A percentile compares a stretch with the other conserved stretches of the same genome.
phyloP scores from a whole-genome alignment of 768 basidiomycete species.

The Pleurotus giganteus region DNA sequence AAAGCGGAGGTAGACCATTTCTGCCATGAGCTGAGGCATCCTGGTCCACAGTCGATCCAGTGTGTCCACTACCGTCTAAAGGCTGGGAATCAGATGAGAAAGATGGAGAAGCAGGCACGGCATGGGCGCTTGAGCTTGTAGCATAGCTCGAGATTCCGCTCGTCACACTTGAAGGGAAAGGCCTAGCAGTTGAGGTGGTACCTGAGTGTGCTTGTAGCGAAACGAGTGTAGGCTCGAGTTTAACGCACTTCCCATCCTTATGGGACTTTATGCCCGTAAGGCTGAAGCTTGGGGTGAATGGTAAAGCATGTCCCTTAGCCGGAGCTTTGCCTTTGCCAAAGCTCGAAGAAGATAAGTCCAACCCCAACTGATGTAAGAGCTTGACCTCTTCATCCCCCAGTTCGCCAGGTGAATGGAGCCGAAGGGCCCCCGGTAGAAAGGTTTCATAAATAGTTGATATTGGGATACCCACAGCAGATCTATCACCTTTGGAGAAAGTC shows the following conservation, averaged over 20 bases:
- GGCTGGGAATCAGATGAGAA: neutral
- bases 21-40: neutral
- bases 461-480: slow-evolving; percentile 1
- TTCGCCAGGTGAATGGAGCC: slow-evolving; percentile 3
- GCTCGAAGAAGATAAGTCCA: neutral
- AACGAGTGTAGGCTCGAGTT: slow-evolving; percentile 27
- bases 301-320: neutral
- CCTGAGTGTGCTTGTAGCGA: slow-evolving; percentile 17
- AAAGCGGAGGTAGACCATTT: neutral
- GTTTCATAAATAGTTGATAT: neutral
- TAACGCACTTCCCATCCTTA: slow-evolving; percentile 19
- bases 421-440: slow-evolving; percentile 4
- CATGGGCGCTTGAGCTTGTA: neutral
- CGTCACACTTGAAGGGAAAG: slow-evolving; percentile 12
- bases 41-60: neutral
- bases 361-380: neutral
- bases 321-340: slow-evolving; percentile 5
- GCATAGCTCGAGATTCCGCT: neutral
- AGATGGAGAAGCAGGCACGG: neutral
- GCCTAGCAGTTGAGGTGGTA: slow-evolving; percentile 13
- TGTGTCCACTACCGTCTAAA: neutral
- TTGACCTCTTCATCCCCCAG: neutral
- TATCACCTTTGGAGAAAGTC: neutral
- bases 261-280: neutral
- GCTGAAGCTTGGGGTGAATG: neutral